These are phyloP conservation scores for Sporothrix inflata DNA, from an alignment of 2,329 filamentous ascomycete genomes.

Conservation along the genomic window DNA sequence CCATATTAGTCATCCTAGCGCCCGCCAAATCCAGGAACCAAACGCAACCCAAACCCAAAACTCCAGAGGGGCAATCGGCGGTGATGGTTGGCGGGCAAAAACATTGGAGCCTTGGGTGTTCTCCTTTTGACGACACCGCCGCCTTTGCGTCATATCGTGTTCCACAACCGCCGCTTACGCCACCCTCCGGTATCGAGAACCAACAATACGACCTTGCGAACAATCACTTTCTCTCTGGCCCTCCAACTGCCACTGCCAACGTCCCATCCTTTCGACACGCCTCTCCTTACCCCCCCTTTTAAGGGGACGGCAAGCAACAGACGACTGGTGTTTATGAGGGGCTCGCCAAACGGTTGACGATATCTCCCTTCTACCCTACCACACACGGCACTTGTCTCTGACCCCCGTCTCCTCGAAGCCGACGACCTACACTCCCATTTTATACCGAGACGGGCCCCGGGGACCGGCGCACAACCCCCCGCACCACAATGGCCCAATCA, in stretches of 20 bases:
- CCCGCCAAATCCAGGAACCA: conserved; percentile 20
- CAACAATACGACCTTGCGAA: neutral
- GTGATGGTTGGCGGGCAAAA: conserved; percentile 23
- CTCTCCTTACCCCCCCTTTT: neutral
- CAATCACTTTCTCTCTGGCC: neutral
- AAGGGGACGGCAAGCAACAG: neutral
- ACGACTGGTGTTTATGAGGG: neutral
- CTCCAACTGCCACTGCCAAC: neutral
- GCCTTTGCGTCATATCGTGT: conserved; percentile 27
- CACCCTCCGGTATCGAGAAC: neutral
- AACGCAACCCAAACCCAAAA: conserved; percentile 1
- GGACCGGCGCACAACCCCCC: conserved; percentile 27
- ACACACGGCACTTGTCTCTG: neutral
- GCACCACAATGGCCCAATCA: conserved; percentile 27
- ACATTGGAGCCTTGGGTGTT: conserved; percentile 7
- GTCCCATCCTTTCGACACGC: neutral
- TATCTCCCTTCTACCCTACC: neutral
- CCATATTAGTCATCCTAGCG: conserved; percentile 22
- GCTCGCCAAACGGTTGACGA: neutral
- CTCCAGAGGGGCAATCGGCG: conserved; percentile 21
- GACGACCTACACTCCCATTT: neutral
- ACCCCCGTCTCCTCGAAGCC: neutral
- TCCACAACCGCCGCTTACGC: conserved; percentile 13
- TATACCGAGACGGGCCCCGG: conserved; percentile 23
- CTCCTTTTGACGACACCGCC: conserved; percentile 18